A percentile compares a stretch with the other conserved stretches of the same genome.
Conservation (phyloP, 768 basidiomycete genomes). For the Albatrellus ellisii region DNA sequence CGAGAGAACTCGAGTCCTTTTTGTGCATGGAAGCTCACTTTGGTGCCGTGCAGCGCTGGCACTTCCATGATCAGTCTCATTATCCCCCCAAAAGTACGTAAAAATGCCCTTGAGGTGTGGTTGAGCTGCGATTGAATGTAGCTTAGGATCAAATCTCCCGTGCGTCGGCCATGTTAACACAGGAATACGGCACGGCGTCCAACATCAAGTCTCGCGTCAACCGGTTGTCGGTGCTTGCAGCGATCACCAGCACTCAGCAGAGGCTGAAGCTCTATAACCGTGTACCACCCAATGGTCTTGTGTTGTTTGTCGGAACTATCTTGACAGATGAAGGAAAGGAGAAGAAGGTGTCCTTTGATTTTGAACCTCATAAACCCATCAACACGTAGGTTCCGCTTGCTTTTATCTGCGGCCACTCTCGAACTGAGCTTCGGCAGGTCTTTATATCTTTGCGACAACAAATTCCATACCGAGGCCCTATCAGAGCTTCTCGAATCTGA, state of each 20-base stretch:
- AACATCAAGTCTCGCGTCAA: constrained; percentile 99
- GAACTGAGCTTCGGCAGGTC: constrained; percentile 37
- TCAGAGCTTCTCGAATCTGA: constrained; percentile 95
- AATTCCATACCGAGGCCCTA: constrained; percentile 97
- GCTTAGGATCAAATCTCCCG: constrained; percentile 85
- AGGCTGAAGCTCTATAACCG: constrained; percentile 93
- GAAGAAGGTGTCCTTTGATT: constrained; percentile 98
- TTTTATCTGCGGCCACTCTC: background rate
- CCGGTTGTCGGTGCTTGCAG: constrained; percentile 92
- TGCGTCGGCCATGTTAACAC: constrained; percentile 90
- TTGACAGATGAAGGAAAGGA: constrained; percentile 98
- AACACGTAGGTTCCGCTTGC: constrained; percentile 60
- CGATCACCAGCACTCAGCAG: constrained; percentile 97
- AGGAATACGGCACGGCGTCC: constrained; percentile 97
- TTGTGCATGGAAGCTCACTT: constrained; percentile 8
- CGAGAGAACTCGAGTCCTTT: constrained; percentile 3
- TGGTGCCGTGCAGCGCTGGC: constrained; percentile 61
- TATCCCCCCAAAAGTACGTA: constrained; percentile 77
- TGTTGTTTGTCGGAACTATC: constrained; percentile 96
- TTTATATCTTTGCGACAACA: constrained; percentile 98
- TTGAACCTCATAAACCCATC: constrained; percentile 98
- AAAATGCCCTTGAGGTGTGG: constrained; percentile 5
- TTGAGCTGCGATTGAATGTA: constrained; percentile 7
- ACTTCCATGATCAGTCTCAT: constrained; percentile 99
- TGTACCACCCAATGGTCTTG: constrained; percentile 92